Percentiles rank a stretch among this genome's conserved stretches.
These are phyloP conservation scores for Teratosphaeria pseudoeucalypti DNA, from an alignment of 2,329 filamentous ascomycete species.

Conservation along the genomic window DNA sequence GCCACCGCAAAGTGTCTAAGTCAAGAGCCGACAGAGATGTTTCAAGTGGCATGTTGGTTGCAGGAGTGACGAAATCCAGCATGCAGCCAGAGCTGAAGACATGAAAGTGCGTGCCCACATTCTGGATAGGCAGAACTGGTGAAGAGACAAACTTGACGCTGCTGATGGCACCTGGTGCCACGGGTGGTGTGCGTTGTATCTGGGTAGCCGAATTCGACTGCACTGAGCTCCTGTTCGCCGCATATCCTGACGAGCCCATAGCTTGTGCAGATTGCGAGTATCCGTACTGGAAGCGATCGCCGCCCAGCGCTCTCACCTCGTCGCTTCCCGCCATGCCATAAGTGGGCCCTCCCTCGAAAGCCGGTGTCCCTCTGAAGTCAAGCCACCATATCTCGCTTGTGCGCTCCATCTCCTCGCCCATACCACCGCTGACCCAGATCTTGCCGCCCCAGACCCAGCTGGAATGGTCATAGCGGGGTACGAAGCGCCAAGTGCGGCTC, in stretches of 20 bases:
- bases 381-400: conserved; percentile 96
- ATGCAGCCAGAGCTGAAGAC: conserved; percentile 87
- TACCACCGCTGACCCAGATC: conserved; percentile 91
- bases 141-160: conserved; percentile 84
- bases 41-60: conserved; percentile 75
- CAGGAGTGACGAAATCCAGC: conserved; percentile 88
- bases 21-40: conserved; percentile 87
- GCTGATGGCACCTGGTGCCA: conserved; percentile 77
- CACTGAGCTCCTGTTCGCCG: conserved; percentile 58
- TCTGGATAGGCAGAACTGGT: conserved; percentile 74
- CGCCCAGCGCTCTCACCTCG: conserved; percentile 23
- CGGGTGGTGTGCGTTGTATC: conserved; percentile 37
- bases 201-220: conserved; percentile 42
- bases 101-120: conserved; percentile 88
- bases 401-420: conserved; percentile 95
- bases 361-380: conserved; percentile 81
- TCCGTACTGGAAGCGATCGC: conserved; percentile 20
- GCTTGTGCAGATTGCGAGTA: conserved; percentile 14
- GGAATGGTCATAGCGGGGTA: conserved; percentile 87
- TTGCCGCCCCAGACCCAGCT: conserved; percentile 87
- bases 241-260: conserved; percentile 46
- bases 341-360: conserved; percentile 45
- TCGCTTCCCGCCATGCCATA: conserved; percentile 22
- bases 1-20: conserved; percentile 78
- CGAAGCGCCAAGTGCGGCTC: conserved; percentile 93